Evolutionary conservation across 108 stramenopile species (phyloP).

Genomic region (Skeletonema potamos): DNA sequence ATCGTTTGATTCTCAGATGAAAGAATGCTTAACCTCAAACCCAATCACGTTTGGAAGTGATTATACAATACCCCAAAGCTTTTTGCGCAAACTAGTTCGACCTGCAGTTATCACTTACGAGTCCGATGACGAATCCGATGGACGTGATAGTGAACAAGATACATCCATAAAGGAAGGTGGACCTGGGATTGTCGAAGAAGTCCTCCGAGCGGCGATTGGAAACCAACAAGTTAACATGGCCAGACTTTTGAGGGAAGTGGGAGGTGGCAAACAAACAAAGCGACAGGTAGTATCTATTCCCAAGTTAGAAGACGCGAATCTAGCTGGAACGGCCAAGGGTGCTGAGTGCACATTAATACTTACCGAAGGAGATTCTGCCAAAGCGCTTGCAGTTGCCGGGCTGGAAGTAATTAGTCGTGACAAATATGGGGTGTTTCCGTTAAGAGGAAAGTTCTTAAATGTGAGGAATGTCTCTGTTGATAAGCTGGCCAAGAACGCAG

Average conservation of each 20-base stretch:
- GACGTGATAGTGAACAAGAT: slow-evolving; percentile 1
- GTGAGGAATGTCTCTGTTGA: slow-evolving; percentile 88
- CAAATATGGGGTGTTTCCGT: slow-evolving; percentile 95
- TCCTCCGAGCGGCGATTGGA: slow-evolving; percentile 54
- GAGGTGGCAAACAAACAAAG: slow-evolving; percentile 56
- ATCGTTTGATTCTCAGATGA: slow-evolving; percentile 99
- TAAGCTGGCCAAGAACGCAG: slow-evolving; percentile 93
- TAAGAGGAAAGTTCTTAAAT: slow-evolving; percentile 98
- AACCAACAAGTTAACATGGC: slow-evolving; percentile 56
- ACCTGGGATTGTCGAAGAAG: slow-evolving; percentile 78
- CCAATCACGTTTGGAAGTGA: slow-evolving; percentile 83
- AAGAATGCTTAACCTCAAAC: slow-evolving; percentile 92
- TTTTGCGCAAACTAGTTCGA: slow-evolving; percentile 56
- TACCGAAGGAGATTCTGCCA: slow-evolving; percentile 99
- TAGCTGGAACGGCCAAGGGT: slow-evolving; percentile 70
- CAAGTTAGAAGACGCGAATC: slow-evolving; percentile 94
- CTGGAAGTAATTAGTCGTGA: slow-evolving; percentile 96
- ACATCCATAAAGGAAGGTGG: slow-evolving; percentile 43
- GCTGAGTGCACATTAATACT: slow-evolving; percentile 92
- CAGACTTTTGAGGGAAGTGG: slow-evolving; percentile 64
- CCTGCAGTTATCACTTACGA: slow-evolving; percentile 22
- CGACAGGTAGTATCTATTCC: slow-evolving; percentile 73
- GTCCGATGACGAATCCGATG: slow-evolving; percentile 9
- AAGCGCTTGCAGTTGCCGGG: slow-evolving; percentile 95
- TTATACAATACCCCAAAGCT: slow-evolving; percentile 46